These are phyloP conservation scores for Abrus precatorius DNA, from an alignment of 306 rosid genomes.

Conservation along the genomic window DNA sequence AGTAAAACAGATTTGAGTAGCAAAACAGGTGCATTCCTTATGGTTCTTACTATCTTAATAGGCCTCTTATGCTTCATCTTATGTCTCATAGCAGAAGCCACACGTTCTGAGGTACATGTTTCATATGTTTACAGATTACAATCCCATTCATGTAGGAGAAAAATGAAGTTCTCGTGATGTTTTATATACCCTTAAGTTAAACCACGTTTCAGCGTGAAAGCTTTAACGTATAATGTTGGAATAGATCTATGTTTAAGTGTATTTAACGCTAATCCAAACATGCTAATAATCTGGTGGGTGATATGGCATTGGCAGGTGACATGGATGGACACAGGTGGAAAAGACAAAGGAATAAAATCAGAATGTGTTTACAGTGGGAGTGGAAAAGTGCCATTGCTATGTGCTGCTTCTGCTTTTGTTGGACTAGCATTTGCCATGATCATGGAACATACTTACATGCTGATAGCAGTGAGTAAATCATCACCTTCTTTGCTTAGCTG, in stretches of 20 bases:
- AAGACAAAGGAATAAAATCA: constrained; percentile 51
- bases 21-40: constrained; percentile 72
- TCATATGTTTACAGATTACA: constrained; percentile 1
- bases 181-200: not conserved
- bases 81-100: constrained; percentile 87
- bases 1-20: constrained; percentile 66
- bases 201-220: no score
- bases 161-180: not conserved
- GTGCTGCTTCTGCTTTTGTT: constrained; percentile 78
- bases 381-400: constrained; percentile 81
- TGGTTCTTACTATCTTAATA: constrained; percentile 68
- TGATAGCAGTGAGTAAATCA: constrained; percentile 81
- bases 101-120: constrained; percentile 85
- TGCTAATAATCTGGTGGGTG: constrained; percentile 5
- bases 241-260: no score
- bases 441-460: constrained; percentile 69
- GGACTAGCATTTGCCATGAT: constrained; percentile 76
- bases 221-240: no score
- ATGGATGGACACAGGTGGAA: constrained; percentile 56
- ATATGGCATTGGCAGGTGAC: constrained; percentile 58
- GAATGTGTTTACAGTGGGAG: constrained; percentile 81
- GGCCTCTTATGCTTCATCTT: constrained; percentile 86
- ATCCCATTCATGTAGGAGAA: not conserved
- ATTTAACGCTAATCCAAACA: no score
- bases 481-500: constrained; percentile 61